Evolutionary conservation across 2,329 filamentous ascomycete species (phyloP), one percentile per base, ranked within the genome.

Genomic region (Botrytis fragariae): DNA sequence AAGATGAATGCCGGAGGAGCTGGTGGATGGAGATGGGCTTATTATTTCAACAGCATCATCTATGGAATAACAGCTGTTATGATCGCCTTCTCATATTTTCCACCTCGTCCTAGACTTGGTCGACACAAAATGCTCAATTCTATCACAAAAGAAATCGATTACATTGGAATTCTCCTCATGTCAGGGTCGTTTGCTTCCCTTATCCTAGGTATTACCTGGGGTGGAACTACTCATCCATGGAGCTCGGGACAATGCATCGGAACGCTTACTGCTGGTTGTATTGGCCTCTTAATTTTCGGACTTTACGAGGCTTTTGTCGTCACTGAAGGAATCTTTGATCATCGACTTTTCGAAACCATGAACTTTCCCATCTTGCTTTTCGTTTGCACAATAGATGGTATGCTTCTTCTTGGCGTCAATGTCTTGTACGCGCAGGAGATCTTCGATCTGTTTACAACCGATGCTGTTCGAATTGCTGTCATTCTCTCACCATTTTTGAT

Each of bases 181-280:
- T 69, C 75, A 18, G 74, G 65, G 25, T 74, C 74, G 0, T 73
- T 77, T 44, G 74, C 73, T 16, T 71, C 70, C 4, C 67, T 76
- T 6, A 69, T 77, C 32, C 64, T 76, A 22, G 72, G 86, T 0
- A 75, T 89, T 48, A 87, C 87, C 3, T 90, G 88, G 87, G 88
- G 87, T 37, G 89, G 88, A 2, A 85, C 84, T 37, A 84, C 87
- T 69, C 87, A 88, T 75, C 77, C 84, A 0, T 90, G 89, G 89
- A 79, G 83, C 2, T 88, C 86, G 0, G 79, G 82, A 0, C 84
- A 87, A 74, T 86, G 90, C 22, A 84, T 90, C 68, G 83, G 82
- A 0, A 86, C 87, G 0, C 77, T 90, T 1, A 80, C 86, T 0
- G 77, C 87, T 6, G 89, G 89, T 2, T 71, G 74, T 57, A n/a